These are phyloP conservation scores for Acanthamoeba pearcei DNA, from an alignment of 208 protist genomes.

Conservation along the genomic window DNA sequence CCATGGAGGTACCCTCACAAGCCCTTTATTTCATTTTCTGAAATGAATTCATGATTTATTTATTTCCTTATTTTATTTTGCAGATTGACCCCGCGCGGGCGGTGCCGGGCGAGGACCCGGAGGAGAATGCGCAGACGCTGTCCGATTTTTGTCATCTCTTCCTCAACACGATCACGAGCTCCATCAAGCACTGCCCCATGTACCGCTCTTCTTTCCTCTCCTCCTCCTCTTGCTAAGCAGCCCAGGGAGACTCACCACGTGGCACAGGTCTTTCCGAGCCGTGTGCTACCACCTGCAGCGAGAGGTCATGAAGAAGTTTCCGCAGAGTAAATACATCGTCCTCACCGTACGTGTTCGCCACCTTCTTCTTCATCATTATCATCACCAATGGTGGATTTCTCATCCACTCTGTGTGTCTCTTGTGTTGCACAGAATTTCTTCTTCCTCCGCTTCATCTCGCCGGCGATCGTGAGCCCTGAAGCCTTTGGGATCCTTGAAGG, in stretches of 20 bases:
- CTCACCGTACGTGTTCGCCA: background rate
- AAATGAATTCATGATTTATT: too few species aligned
- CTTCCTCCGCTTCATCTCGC: constrained; percentile 53
- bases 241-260: too few species aligned
- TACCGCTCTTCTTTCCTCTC: background rate
- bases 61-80: too few species aligned
- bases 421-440: background rate
- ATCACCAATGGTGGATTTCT: background rate
- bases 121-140: constrained; percentile 37
- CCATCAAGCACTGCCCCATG: constrained; percentile 15
- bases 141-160: constrained; percentile 13
- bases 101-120: background rate
- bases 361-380: background rate
- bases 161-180: background rate
- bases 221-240: too few species aligned
- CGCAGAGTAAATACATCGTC: constrained; percentile 31
- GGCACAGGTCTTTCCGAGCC: background rate
- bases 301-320: constrained; percentile 54
- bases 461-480: constrained; percentile 38
- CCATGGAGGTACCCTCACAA: constrained; percentile 48
- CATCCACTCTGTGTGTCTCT: background rate
- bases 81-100: constrained; percentile 1
- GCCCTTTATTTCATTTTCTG: too few species aligned
- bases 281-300: constrained; percentile 22
- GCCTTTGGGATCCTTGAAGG: background rate